Evolutionary conservation across 2,329 filamentous ascomycete species (phyloP).

Genomic region (Coniochaeta sp.): DNA sequence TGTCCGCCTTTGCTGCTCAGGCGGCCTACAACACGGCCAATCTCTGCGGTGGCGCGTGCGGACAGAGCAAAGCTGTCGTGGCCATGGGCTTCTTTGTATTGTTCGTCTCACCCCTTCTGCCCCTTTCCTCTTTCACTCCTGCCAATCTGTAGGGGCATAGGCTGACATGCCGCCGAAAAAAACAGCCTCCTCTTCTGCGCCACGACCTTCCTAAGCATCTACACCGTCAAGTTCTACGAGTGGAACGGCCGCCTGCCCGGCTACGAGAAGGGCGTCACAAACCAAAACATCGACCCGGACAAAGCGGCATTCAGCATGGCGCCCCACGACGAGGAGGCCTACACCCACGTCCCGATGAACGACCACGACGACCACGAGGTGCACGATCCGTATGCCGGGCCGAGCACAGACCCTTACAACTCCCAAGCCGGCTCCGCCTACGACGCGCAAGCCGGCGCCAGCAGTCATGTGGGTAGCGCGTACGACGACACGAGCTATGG

Average conservation of each 20-base stretch:
- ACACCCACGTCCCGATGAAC: constrained; percentile 52
- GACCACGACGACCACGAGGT: constrained; percentile 38
- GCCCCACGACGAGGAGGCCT: constrained; percentile 59
- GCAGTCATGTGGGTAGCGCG: constrained; percentile 1
- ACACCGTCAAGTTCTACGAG: constrained; percentile 54
- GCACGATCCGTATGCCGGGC: constrained; percentile 4
- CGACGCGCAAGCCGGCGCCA: background rate
- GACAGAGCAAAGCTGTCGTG: constrained; percentile 56
- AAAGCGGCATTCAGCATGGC: constrained; percentile 63
- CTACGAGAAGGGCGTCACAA: constrained; percentile 39
- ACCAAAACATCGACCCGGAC: constrained; percentile 56
- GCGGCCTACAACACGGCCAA: constrained; percentile 53
- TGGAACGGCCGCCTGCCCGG: constrained; percentile 55
- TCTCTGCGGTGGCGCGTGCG: constrained; percentile 48
- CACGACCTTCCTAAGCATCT: constrained; percentile 49
- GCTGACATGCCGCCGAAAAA: background rate
- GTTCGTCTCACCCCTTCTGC: constrained; percentile 31
- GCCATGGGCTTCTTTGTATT: constrained; percentile 54
- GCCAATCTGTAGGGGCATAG: background rate
- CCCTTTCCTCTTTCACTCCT: background rate
- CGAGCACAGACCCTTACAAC: background rate
- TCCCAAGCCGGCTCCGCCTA: background rate
- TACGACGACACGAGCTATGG: constrained; percentile 25
- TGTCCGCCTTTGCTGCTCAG: constrained; percentile 59
- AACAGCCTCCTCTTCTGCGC: constrained; percentile 46